Evolutionary conservation across 2,329 filamentous ascomycete genomes (phyloP).

Genomic region (Fusarium floridanum): DNA sequence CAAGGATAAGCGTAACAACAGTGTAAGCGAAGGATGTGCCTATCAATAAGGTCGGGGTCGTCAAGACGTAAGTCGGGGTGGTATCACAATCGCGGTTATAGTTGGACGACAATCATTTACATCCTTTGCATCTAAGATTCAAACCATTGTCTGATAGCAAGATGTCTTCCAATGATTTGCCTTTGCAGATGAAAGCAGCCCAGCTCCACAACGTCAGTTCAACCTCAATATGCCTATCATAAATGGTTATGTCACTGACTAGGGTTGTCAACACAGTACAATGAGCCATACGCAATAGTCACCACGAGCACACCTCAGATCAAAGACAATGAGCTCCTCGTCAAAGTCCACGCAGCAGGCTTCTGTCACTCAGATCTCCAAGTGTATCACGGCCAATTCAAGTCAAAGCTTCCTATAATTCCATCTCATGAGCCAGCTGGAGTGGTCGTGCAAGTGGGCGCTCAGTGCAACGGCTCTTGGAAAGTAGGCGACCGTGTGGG

Average conservation of each 20-base stretch:
- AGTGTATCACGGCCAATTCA: conserved; percentile 51
- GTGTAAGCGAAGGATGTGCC: background rate
- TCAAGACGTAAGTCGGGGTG: background rate
- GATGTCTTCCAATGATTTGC: background rate
- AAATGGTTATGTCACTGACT: background rate
- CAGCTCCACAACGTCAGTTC: background rate
- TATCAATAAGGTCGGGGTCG: background rate
- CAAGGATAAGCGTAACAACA: background rate
- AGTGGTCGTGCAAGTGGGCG: conserved; percentile 47
- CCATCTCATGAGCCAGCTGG: conserved; percentile 55
- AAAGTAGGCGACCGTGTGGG: conserved; percentile 53
- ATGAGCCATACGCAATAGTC: conserved; percentile 45
- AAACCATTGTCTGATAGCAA: background rate
- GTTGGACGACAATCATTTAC: too few relatives aligned
- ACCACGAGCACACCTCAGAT: conserved; percentile 39
- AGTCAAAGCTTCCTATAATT: conserved; percentile 46
- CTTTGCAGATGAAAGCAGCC: conserved; percentile 15
- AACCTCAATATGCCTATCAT: background rate
- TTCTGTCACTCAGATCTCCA: conserved; percentile 56
- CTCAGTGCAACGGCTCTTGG: conserved; percentile 36
- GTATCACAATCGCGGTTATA: background rate
- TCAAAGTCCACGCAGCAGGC: conserved; percentile 51
- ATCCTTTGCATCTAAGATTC: background rate
- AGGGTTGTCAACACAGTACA: conserved; percentile 41
- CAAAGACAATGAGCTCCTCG: conserved; percentile 46